Percentiles rank a stretch among this genome's conserved stretches.
Evolutionary conservation across 2,329 filamentous ascomycete genomes (phyloP).

Genomic region (Lachnellula hyalina): DNA sequence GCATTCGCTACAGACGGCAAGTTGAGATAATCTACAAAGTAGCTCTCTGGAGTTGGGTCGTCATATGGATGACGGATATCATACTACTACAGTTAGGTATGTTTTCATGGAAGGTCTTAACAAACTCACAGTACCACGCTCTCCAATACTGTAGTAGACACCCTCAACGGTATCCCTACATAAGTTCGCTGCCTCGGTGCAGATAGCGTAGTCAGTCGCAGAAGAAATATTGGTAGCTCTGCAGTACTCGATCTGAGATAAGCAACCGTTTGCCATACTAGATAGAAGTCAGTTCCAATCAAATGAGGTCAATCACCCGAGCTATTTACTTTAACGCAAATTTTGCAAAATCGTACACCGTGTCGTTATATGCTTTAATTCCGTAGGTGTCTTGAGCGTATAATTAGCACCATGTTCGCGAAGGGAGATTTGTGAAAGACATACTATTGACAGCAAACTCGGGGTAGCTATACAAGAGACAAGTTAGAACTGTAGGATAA

Average conservation of each 20-base stretch:
- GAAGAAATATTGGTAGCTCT: conserved; percentile 39
- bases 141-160: conserved; percentile 30
- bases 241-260: conserved; percentile 43
- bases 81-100: conserved; percentile 28
- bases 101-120: not conserved
- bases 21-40: conserved; percentile 38
- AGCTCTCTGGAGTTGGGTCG: conserved; percentile 46
- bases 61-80: conserved; percentile 46
- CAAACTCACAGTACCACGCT: conserved; percentile 34
- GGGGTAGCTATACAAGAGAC: conserved; percentile 18
- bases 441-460: conserved; percentile 40
- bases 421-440: not conserved
- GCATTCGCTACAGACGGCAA: conserved; percentile 4
- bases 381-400: conserved; percentile 36
- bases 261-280: conserved; percentile 34
- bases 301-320: not conserved
- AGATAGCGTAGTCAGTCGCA: conserved; percentile 35
- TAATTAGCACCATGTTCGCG: not conserved
- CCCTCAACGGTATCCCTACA: conserved; percentile 52
- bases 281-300: not conserved
- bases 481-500: not conserved
- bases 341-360: conserved; percentile 50
- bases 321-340: conserved; percentile 35
- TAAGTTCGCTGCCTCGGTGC: conserved; percentile 47
- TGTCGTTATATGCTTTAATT: conserved; percentile 24